Percentiles rank a stretch among this genome's conserved stretches.
phyloP scores from a whole-genome alignment of 768 basidiomycete genomes.

The Termitomyces heimii region DNA sequence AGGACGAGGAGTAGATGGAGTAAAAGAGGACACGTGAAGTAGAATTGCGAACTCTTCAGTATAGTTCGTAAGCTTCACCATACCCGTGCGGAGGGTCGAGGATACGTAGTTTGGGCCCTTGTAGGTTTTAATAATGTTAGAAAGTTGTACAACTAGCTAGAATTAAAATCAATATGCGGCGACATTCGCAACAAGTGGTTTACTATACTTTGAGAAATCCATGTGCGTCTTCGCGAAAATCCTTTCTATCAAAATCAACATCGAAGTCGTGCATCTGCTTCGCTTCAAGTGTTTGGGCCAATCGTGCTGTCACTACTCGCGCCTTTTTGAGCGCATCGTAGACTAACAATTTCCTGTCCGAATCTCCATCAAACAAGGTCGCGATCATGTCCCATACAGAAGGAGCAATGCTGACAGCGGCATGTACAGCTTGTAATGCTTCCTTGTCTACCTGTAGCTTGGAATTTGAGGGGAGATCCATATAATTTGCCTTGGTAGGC shows the following conservation, averaged over 20 bases:
- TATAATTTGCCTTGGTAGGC: slow-evolving; percentile 27
- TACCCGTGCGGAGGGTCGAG: slow-evolving; percentile 57
- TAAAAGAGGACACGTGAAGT: slow-evolving; percentile 78
- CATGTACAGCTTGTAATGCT: slow-evolving; percentile 71
- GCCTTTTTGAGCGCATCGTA: slow-evolving; percentile 55
- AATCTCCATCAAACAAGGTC: slow-evolving; percentile 50
- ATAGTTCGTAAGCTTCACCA: slow-evolving; percentile 73
- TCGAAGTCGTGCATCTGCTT: slow-evolving; percentile 60
- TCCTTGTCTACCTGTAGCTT: slow-evolving; percentile 71
- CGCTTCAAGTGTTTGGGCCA: slow-evolving; percentile 52
- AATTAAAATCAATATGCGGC: neutral
- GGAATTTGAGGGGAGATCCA: slow-evolving; percentile 49
- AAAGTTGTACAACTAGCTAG: slow-evolving; percentile 72
- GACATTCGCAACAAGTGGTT: neutral
- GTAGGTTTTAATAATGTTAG: slow-evolving; percentile 64
- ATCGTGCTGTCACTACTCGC: slow-evolving; percentile 53
- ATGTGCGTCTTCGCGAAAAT: slow-evolving; percentile 73
- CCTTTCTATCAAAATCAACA: slow-evolving; percentile 46
- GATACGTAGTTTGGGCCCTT: slow-evolving; percentile 50
- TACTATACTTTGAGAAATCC: slow-evolving; percentile 69
- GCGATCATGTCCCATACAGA: slow-evolving; percentile 80
- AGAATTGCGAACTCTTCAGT: slow-evolving; percentile 87
- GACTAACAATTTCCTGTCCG: slow-evolving; percentile 36
- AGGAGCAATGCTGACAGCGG: slow-evolving; percentile 75
- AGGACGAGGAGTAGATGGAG: slow-evolving; percentile 49